Evolutionary conservation across 2,329 filamentous ascomycete genomes (phyloP).

Genomic region (Epichloe aotearoae): DNA sequence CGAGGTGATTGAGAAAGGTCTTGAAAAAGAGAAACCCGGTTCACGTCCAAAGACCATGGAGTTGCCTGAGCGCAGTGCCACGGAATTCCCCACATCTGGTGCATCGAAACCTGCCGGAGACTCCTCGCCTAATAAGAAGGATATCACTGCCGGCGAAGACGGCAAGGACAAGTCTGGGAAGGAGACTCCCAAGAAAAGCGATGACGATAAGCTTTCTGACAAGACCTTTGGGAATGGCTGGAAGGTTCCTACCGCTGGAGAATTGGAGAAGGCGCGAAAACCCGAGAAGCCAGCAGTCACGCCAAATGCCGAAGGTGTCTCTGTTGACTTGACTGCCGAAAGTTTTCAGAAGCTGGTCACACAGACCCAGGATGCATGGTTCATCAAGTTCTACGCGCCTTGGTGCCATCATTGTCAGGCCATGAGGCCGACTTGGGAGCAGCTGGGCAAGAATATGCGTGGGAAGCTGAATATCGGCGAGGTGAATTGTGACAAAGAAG

Average conservation of each 20-base stretch:
- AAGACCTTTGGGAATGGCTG: constrained; percentile 17
- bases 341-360: constrained; percentile 79
- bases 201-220: constrained; percentile 1
- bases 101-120: constrained; percentile 18
- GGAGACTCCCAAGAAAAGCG: constrained; percentile 13
- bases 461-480: constrained; percentile 84
- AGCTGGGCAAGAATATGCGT: constrained; percentile 84
- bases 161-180: constrained; percentile 17
- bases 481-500: constrained; percentile 84
- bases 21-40: constrained; percentile 70
- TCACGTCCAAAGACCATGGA: constrained; percentile 56
- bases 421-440: constrained; percentile 78
- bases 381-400: constrained; percentile 96
- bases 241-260: constrained; percentile 18
- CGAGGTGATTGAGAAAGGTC: constrained; percentile 56
- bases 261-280: constrained; percentile 21
- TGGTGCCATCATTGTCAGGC: constrained; percentile 96
- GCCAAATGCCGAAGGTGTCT: constrained; percentile 65
- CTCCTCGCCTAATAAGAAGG: constrained; percentile 13
- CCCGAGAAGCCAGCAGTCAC: constrained; percentile 36
- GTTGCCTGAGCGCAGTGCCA: constrained; percentile 60
- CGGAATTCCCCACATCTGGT: constrained; percentile 23
- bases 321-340: constrained; percentile 65
- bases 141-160: constrained; percentile 9
- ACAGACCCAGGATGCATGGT: constrained; percentile 83